These are phyloP conservation scores for Cutaneotrichosporon spelunceum DNA, from an alignment of 1,284 basidiomycete species.

Conservation along the genomic window DNA sequence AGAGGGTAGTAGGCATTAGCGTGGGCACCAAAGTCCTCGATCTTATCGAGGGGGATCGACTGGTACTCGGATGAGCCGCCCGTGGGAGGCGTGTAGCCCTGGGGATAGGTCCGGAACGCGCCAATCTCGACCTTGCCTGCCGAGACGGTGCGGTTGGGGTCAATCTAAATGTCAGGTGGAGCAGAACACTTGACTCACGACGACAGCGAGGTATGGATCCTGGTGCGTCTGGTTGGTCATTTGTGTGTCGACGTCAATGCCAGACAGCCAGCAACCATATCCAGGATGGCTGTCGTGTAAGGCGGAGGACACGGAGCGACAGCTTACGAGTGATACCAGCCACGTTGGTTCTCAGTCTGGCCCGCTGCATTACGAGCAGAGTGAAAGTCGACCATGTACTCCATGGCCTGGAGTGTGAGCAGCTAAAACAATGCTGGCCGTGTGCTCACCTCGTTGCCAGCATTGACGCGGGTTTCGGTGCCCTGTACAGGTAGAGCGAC, in stretches of 20 bases:
- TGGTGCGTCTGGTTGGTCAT: slow-evolving; percentile 89
- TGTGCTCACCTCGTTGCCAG: slow-evolving; percentile 66
- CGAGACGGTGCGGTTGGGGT: slow-evolving; percentile 96
- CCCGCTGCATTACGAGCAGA: slow-evolving; percentile 73
- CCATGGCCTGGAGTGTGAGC: slow-evolving; percentile 62
- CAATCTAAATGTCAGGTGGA: slow-evolving; percentile 62
- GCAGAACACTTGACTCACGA: slow-evolving; percentile 59
- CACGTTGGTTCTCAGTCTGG: slow-evolving; percentile 81
- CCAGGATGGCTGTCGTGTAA: slow-evolving; percentile 70
- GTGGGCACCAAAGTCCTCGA: slow-evolving; percentile 97
- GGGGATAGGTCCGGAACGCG: slow-evolving; percentile 83
- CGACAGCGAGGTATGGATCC: slow-evolving; percentile 96
- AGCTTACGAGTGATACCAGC: slow-evolving; percentile 89
- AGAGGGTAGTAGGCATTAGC: slow-evolving; percentile 94
- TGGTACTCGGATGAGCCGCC: slow-evolving; percentile 76
- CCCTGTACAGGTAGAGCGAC: slow-evolving; percentile 97
- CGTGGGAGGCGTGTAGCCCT: slow-evolving; percentile 74
- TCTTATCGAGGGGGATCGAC: slow-evolving; percentile 88
- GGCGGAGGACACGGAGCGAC: background rate
- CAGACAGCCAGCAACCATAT: slow-evolving; percentile 95
- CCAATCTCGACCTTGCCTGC: slow-evolving; percentile 98
- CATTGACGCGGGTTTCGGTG: slow-evolving; percentile 98
- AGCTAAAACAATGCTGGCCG: background rate
- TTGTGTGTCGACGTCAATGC: slow-evolving; percentile 95
- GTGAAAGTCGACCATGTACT: slow-evolving; percentile 96